Evolutionary conservation across 2,329 filamentous ascomycete species (phyloP), one percentile per base, ranked within the genome.

Genomic region (Cladosporium sp.): DNA sequence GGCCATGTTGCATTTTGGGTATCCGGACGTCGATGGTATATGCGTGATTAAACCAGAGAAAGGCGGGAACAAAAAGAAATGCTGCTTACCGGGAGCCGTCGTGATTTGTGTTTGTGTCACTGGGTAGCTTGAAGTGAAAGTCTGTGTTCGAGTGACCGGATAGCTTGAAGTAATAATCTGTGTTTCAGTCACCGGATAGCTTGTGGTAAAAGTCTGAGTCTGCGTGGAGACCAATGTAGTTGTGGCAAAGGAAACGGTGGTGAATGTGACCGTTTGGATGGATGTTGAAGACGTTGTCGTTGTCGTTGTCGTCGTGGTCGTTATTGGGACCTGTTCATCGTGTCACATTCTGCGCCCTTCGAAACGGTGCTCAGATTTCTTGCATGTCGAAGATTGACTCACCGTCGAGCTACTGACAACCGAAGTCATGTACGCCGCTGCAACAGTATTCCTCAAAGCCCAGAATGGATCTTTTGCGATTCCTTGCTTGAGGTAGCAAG

Each of bases 261-360:
- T 42, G 1, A 42, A 20, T 7, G 38, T 49, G 2, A 42, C 12
- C 29, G 47, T 42, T 15, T 43, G 47, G 32, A 27, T n/a, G n/a
- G 38, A 19, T 16, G 20, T 29, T 5, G 38, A 11, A 7, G 38
- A 35, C 35, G 36, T 22, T 35, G 50, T 47, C 7, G 30, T 45
- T 12, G 38, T 27, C n/a, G 38, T 29, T 41, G 50, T 36, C 15
- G 50, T 45, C 8, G 38, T 22, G 27, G 50, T 36, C 15, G 50
- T 45, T 3, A 32, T 22, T 9, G 22, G 22, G 9, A 27, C 9
- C 22, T 27, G 22, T 27, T 27, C n/a, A n/a, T n/a, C n/a, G n/a
- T n/a, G n/a, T n/a, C n/a, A n/a, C n/a, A n/a, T n/a, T n/a, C n/a
- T n/a, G n/a, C n/a, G n/a, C n/a, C n/a, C n/a, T n/a, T n/a, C n/a